A percentile compares a stretch with the other conserved stretches of the same genome.
These are phyloP conservation scores for Tuber aestivum DNA, from an alignment of 495 filamentous ascomycete species.

Conservation along the genomic window DNA sequence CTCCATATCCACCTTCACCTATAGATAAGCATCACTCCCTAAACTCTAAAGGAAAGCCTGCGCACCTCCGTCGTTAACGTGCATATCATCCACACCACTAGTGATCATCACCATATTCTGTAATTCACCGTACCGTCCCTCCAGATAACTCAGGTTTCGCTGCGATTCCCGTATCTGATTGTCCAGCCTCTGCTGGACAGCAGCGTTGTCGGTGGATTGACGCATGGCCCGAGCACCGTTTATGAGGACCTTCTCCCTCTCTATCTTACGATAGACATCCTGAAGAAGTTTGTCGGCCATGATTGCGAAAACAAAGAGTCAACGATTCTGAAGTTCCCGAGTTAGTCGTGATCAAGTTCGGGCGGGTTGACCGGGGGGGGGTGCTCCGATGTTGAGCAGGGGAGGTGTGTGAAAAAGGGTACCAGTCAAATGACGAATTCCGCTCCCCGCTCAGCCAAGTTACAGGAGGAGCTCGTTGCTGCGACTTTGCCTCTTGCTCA, in stretches of 20 bases:
- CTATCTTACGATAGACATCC: conserved; percentile 93
- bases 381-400: background rate
- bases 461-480: background rate
- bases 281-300: conserved; percentile 42
- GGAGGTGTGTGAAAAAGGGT: background rate
- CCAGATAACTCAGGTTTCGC: conserved; percentile 88
- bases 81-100: conserved; percentile 57
- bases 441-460: background rate
- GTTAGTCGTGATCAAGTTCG: background rate
- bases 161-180: conserved; percentile 87
- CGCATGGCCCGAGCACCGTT: conserved; percentile 89
- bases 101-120: conserved; percentile 66
- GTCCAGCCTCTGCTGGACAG: conserved; percentile 80
- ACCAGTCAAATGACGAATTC: conserved; percentile 1
- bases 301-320: background rate
- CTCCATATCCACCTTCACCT: conserved; percentile 33
- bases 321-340: background rate
- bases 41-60: conserved; percentile 52
- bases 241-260: conserved; percentile 93
- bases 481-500: background rate
- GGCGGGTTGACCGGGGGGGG: background rate
- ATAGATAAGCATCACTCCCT: conserved; percentile 38
- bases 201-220: conserved; percentile 85
- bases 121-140: conserved; percentile 80
- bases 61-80: conserved; percentile 47